These are phyloP conservation scores for Aristolochia californica DNA, from an alignment of 164 flowering plant genomes.

Conservation along the genomic window DNA sequence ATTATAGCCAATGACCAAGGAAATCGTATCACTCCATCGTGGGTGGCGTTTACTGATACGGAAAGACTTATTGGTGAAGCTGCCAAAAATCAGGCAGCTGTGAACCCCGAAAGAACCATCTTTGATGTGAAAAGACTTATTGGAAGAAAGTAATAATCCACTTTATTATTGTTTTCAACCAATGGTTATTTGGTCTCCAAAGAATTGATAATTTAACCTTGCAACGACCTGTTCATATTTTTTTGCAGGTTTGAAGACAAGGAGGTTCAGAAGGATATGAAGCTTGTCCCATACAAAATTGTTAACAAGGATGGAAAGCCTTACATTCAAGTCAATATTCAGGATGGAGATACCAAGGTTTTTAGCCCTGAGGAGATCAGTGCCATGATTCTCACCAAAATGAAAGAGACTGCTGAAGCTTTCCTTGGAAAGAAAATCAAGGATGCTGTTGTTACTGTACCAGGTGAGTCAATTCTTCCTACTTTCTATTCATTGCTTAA, in stretches of 20 bases:
- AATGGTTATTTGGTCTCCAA: background rate
- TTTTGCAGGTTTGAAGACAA: slow-evolving; percentile 72
- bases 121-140: slow-evolving; percentile 83
- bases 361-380: slow-evolving; percentile 93
- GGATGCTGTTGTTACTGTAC: slow-evolving; percentile 93
- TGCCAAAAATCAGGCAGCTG: slow-evolving; percentile 84
- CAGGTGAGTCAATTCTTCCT: slow-evolving; percentile 46
- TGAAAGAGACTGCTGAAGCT: slow-evolving; percentile 96
- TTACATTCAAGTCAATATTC: slow-evolving; percentile 63
- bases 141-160: slow-evolving; percentile 52
- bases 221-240: background rate
- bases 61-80: slow-evolving; percentile 89
- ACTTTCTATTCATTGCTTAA: background rate
- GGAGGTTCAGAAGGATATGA: slow-evolving; percentile 86
- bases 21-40: slow-evolving; percentile 82
- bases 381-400: slow-evolving; percentile 76
- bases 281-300: slow-evolving; percentile 74
- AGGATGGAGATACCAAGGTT: slow-evolving; percentile 78
- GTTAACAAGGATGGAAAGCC: slow-evolving; percentile 89
- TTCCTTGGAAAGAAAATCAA: slow-evolving; percentile 90
- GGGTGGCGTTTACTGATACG: slow-evolving; percentile 75
- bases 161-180: background rate
- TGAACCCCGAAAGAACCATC: slow-evolving; percentile 58
- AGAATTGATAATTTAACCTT: background rate
- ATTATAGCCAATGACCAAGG: slow-evolving; percentile 93